A percentile compares a stretch with the other conserved stretches of the same genome.
phyloP scores from a whole-genome alignment of 2,329 filamentous ascomycete genomes.

The Fusarium sublunatum region DNA sequence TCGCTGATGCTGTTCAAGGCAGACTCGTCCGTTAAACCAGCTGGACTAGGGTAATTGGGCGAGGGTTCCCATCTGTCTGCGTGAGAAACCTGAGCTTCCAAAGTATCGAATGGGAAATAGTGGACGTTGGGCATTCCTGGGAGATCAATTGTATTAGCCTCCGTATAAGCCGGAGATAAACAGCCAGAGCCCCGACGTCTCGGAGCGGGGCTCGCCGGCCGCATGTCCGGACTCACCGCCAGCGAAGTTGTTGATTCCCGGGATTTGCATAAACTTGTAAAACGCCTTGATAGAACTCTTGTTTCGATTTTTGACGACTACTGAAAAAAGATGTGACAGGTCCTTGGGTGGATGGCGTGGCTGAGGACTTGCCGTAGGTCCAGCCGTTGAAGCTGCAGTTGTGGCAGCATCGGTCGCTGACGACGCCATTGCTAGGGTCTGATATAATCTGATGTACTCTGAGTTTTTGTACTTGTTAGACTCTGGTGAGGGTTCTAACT shows the following conservation, averaged over 20 bases:
- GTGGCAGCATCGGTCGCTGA: conserved; percentile 33
- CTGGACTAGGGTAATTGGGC: conserved; percentile 64
- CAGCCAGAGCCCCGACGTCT: conserved; percentile 4
- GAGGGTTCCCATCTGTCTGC: conserved; percentile 80
- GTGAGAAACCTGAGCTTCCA: conserved; percentile 82
- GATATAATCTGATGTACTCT: background rate
- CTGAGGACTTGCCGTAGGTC: conserved; percentile 22
- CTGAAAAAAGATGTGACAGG: conserved; percentile 82
- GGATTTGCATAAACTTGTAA: conserved; percentile 83
- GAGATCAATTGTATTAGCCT: conserved; percentile 20
- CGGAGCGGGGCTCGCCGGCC: conserved; percentile 10
- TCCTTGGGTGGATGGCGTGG: conserved; percentile 67
- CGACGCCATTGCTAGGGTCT: conserved; percentile 31
- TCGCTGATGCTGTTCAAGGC: background rate
- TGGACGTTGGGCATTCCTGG: conserved; percentile 81
- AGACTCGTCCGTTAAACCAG: conserved; percentile 25
- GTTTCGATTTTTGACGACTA: conserved; percentile 71
- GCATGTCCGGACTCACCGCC: conserved; percentile 60
- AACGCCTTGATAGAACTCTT: conserved; percentile 80
- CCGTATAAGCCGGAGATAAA: background rate
- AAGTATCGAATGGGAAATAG: conserved; percentile 91
- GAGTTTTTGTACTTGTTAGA: conserved; percentile 3
- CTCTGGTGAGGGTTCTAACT: background rate
- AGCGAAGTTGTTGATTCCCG: conserved; percentile 70
- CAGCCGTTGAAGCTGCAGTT: conserved; percentile 7